Conservation (phyloP, 257 asterid species). For the Rehmannia glutinosa region DNA sequence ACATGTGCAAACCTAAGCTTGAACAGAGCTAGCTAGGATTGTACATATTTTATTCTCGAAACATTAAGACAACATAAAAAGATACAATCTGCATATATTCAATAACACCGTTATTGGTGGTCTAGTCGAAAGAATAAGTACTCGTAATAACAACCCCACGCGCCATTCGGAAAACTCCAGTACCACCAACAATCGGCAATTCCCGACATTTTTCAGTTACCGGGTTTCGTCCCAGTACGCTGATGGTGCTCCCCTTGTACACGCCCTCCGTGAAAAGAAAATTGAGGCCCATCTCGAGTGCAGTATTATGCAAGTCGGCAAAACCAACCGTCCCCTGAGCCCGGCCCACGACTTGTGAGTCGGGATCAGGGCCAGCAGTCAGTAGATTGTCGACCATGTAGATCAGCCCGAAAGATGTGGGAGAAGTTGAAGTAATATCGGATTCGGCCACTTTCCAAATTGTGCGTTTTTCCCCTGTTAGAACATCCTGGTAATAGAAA, state of each 20-base stretch:
- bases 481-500: constrained; percentile 23
- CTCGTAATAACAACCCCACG: constrained; percentile 21
- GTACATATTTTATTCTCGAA: background rate
- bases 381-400: constrained; percentile 17
- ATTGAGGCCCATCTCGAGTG: constrained; percentile 1
- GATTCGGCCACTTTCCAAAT: constrained; percentile 5
- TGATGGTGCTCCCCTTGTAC: constrained; percentile 29
- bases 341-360: constrained; percentile 20
- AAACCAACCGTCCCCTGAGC: constrained; percentile 21
- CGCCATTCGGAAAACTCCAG: constrained; percentile 33
- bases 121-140: background rate
- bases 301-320: background rate
- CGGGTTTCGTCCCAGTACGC: constrained; percentile 20
- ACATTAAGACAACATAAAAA: background rate
- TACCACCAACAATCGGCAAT: constrained; percentile 34
- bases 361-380: constrained; percentile 15
- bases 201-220: constrained; percentile 10
- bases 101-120: constrained; percentile 4
- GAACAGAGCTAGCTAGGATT: no score
- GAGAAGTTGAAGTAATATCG: background rate
- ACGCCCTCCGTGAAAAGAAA: constrained; percentile 16
- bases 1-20: no score
- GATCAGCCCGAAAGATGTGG: background rate
- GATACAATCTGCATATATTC: constrained; percentile 5
- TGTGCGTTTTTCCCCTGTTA: background rate